Base-by-base conservation (phyloP, 2,329 filamentous ascomycete species). In the Colletotrichum zoysiae region DNA sequence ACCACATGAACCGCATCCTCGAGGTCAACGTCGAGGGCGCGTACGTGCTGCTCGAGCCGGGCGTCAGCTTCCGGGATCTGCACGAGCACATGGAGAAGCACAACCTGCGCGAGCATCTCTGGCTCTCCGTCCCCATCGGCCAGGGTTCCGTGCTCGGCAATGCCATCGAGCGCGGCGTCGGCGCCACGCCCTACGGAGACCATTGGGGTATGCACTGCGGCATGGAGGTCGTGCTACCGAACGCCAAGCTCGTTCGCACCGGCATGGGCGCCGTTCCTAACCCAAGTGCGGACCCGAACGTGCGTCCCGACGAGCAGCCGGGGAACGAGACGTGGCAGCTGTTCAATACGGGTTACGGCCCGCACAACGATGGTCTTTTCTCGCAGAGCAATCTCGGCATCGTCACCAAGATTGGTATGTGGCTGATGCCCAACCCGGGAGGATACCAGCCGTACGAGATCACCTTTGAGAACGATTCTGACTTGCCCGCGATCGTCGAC, bases 351-450 rank as follows among this genome's bases (percentile, higher is more conserved):
- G 83, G 83, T 0, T 84, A 82, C 69, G 82, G 82, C 1, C 82
- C 82, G 1, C 77, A 77, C 40, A 76, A 77, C 20, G 80, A 81
- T 33, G 83, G 84, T 2, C 81, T 87, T 1, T 88, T 87, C 74
- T 81, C 84, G 0, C 85, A 87, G 73, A 84, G 82, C 1, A 87
- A 86, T 62, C 82, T 85, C 12, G 85, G 85, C 14, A 84, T 88
- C 33, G 85, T 87, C 2, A 86, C 84, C 4, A 87, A 87, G 77
- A 86, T 88, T 80, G 86, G 86, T 0, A 82, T 88, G 74, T 78
- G 78, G 78, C 79, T 89, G 44, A 88, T 88, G 86, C 83, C 84
- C 1, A 86, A 86, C 57, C 85, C 85, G 0, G 85, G 82, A 12
- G 85, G 84, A 1, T 84, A 85, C 71, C 84, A 87, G 61, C 66